These are phyloP conservation scores for Pulicaria dysenterica DNA, from an alignment of 129 eudicot species.

Conservation along the genomic window DNA sequence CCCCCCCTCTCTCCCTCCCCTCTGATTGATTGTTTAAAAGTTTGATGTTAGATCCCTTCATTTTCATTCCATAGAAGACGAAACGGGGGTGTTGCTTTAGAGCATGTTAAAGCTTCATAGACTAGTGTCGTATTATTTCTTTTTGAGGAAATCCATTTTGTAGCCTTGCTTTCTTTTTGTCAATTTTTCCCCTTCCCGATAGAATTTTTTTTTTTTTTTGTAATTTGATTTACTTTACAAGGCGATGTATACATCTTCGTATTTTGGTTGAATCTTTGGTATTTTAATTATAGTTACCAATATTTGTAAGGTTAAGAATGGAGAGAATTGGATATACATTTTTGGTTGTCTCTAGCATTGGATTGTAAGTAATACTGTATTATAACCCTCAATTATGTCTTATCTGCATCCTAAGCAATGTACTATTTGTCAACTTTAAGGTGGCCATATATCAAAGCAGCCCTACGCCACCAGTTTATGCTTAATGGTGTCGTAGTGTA, in stretches of 20 bases:
- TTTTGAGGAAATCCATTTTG: not conserved
- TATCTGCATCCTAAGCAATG: no score
- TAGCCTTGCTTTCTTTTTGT: constrained; percentile 2
- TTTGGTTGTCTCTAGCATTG: no score
- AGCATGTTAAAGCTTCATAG: not conserved
- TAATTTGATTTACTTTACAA: constrained; percentile 23
- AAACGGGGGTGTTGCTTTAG: constrained; percentile 20
- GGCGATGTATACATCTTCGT: constrained; percentile 21
- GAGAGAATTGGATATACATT: no score
- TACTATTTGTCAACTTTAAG: no score
- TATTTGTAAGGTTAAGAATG: constrained; percentile 1
- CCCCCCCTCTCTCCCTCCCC: not conserved
- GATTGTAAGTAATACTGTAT: no score
- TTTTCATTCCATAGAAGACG: constrained; percentile 9
- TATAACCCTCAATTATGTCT: no score
- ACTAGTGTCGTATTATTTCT: constrained; percentile 8
- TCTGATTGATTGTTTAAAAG: constrained; percentile 16
- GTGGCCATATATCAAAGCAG: no score
- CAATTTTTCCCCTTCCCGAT: constrained; percentile 15
- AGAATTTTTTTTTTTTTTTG: constrained; percentile 24
- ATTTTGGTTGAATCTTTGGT: constrained; percentile 11
- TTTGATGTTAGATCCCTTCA: not conserved
- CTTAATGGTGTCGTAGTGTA: no score
- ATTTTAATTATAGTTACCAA: constrained; percentile 7
- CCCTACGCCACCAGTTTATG: no score